Conservation (phyloP, 2,329 filamentous ascomycete species). For the Cordyceps militaris region DNA sequence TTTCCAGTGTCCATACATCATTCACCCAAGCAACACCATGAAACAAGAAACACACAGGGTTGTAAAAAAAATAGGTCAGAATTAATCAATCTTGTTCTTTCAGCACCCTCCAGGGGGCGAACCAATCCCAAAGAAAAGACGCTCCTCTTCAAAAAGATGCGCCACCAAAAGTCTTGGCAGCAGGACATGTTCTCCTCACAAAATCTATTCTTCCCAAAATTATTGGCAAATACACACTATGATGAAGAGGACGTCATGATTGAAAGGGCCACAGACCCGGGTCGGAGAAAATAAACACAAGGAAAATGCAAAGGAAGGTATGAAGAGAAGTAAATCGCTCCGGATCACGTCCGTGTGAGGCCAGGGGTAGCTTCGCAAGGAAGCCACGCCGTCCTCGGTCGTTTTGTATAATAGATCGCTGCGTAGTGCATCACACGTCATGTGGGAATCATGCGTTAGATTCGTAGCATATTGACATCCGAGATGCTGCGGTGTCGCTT, state of each 20-base stretch:
- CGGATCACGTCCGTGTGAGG: conserved; percentile 23
- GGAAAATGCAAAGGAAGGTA: not conserved
- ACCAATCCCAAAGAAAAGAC: too few relatives aligned
- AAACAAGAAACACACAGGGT: not conserved
- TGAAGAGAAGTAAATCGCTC: conserved; percentile 8
- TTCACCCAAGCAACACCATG: not conserved
- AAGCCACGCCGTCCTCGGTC: conserved; percentile 40
- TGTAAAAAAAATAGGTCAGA: not conserved
- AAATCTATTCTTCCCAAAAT: too few relatives aligned
- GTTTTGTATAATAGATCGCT: conserved; percentile 24
- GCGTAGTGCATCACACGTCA: conserved; percentile 9
- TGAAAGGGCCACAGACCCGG: not conserved
- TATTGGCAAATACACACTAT: too few relatives aligned
- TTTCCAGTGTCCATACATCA: not conserved
- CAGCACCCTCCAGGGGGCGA: too few relatives aligned
- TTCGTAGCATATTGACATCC: conserved; percentile 43
- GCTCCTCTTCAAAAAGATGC: too few relatives aligned
- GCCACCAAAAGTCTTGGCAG: too few relatives aligned
- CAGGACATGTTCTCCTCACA: too few relatives aligned
- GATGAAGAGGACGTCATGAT: too few relatives aligned
- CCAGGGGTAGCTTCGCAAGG: conserved; percentile 33
- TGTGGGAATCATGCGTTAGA: conserved; percentile 26
- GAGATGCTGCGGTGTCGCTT: conserved; percentile 55
- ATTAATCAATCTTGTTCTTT: not conserved
- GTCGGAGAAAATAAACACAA: not conserved